Evolutionary conservation across 805 yeast genomes (phyloP).

Genomic region (Priceomyces carsonii): DNA sequence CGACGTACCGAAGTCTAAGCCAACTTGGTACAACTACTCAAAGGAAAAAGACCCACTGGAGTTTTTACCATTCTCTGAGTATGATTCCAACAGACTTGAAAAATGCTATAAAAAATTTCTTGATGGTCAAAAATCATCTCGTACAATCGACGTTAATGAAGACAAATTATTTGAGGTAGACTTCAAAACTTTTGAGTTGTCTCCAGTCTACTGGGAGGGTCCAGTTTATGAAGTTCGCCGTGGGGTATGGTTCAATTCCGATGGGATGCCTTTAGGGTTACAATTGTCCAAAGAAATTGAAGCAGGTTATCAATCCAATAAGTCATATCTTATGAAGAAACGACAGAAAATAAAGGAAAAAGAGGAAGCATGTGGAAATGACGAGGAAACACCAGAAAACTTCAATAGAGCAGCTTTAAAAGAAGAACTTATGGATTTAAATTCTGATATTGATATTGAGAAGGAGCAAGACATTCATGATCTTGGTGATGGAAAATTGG

Average conservation of each 20-base stretch:
- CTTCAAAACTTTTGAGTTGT: slow-evolving; percentile 49
- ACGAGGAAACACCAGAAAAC: too few relatives aligned
- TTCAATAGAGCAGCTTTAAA: too few relatives aligned
- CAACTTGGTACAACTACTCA: slow-evolving; percentile 55
- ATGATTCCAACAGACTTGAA: slow-evolving; percentile 68
- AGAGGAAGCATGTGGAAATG: too few relatives aligned
- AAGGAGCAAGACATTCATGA: slow-evolving; percentile 31
- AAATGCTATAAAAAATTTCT: slow-evolving; percentile 25
- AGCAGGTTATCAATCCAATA: slow-evolving; percentile 43
- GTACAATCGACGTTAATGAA: slow-evolving; percentile 65
- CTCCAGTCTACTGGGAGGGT: slow-evolving; percentile 87
- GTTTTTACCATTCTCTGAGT: slow-evolving; percentile 65
- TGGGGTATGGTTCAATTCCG: slow-evolving; percentile 77
- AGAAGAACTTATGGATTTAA: too few relatives aligned
- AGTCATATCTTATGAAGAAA: slow-evolving; percentile 32
- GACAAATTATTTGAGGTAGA: slow-evolving; percentile 79
- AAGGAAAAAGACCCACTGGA: slow-evolving; percentile 53
- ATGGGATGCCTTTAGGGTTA: slow-evolving; percentile 55
- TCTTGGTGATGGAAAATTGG: slow-evolving; percentile 34
- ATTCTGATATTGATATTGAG: slow-evolving; percentile 15
- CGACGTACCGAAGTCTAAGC: slow-evolving; percentile 71
- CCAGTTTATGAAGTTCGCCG: slow-evolving; percentile 80
- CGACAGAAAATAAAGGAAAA: slow-evolving; percentile 8
- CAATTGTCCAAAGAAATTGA: slow-evolving; percentile 61
- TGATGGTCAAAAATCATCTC: not conserved